These are phyloP conservation scores for Neurospora tetraspora DNA, from an alignment of 495 filamentous ascomycete species.

Conservation along the genomic window DNA sequence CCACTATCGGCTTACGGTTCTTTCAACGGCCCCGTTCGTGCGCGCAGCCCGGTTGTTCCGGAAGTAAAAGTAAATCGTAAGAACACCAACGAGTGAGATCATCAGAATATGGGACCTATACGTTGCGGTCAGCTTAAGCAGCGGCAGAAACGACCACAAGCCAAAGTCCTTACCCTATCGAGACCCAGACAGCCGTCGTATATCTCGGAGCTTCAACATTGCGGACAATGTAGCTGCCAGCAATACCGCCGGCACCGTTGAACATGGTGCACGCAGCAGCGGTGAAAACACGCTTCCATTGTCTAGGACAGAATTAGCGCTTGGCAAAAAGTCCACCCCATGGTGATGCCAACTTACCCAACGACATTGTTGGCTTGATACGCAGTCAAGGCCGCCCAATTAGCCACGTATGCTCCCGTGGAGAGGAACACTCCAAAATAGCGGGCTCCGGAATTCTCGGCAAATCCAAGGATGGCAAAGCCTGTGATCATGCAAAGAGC, in stretches of 20 bases:
- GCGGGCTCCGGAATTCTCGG: constrained; percentile 54
- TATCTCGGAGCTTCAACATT: constrained; percentile 59
- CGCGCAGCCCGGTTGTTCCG: constrained; percentile 36
- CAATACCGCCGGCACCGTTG: constrained; percentile 68
- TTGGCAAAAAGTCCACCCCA: background rate
- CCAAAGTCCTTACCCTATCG: constrained; percentile 41
- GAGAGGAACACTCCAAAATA: constrained; percentile 68
- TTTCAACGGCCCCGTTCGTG: constrained; percentile 5
- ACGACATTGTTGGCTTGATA: constrained; percentile 65
- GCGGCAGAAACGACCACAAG: background rate
- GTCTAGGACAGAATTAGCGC: constrained; percentile 22
- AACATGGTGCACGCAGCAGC: constrained; percentile 58
- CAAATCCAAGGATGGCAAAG: constrained; percentile 66
- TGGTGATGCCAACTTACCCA: constrained; percentile 20
- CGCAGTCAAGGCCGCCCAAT: constrained; percentile 69
- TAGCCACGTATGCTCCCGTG: constrained; percentile 68
- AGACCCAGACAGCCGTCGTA: constrained; percentile 61
- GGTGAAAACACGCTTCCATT: constrained; percentile 69
- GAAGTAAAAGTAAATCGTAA: constrained; percentile 52
- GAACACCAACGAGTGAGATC: constrained; percentile 48
- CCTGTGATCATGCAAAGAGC: constrained; percentile 58
- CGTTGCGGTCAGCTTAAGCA: background rate
- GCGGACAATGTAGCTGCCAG: constrained; percentile 64
- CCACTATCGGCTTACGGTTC: constrained; percentile 6
- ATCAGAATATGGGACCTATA: constrained; percentile 50